Evolutionary conservation across 352 stramenopile genomes (phyloP).

Genomic region (Phytopythium cucurbitacearum): DNA sequence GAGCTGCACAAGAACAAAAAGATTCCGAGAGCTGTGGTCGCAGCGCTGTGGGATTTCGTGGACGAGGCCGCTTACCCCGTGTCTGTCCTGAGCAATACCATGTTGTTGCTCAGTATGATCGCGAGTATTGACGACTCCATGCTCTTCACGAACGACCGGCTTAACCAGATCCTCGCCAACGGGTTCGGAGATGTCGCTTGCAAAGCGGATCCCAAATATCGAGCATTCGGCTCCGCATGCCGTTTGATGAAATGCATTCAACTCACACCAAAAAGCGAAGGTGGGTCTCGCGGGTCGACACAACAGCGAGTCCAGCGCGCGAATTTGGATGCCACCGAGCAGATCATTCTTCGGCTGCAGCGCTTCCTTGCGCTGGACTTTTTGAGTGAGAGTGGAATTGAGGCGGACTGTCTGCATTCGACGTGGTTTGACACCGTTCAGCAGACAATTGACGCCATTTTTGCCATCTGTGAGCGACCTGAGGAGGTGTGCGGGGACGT

Average conservation of each 20-base stretch:
- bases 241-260: slow-evolving; percentile 62
- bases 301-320: slow-evolving; percentile 55
- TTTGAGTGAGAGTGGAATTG: slow-evolving; percentile 55
- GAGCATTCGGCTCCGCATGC: slow-evolving; percentile 54
- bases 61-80: slow-evolving; percentile 51
- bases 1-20: slow-evolving; percentile 56
- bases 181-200: slow-evolving; percentile 55
- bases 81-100: slow-evolving; percentile 56
- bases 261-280: slow-evolving; percentile 37
- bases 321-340: slow-evolving; percentile 85
- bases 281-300: slow-evolving; percentile 25
- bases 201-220: slow-evolving; percentile 40
- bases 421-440: slow-evolving; percentile 92
- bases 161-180: slow-evolving; percentile 47
- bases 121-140: slow-evolving; percentile 57
- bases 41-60: slow-evolving; percentile 65
- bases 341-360: slow-evolving; percentile 87
- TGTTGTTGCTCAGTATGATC: slow-evolving; percentile 67
- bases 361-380: slow-evolving; percentile 86
- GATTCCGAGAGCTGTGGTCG: slow-evolving; percentile 59
- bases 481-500: slow-evolving; percentile 79
- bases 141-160: slow-evolving; percentile 55
- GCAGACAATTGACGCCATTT: slow-evolving; percentile 91
- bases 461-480: slow-evolving; percentile 86
- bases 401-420: slow-evolving; percentile 32